Evolutionary conservation across 192 early-diverging fungal species (phyloP), one percentile per base, ranked within the genome.

Genomic region (Coemansia nantahalensis): DNA sequence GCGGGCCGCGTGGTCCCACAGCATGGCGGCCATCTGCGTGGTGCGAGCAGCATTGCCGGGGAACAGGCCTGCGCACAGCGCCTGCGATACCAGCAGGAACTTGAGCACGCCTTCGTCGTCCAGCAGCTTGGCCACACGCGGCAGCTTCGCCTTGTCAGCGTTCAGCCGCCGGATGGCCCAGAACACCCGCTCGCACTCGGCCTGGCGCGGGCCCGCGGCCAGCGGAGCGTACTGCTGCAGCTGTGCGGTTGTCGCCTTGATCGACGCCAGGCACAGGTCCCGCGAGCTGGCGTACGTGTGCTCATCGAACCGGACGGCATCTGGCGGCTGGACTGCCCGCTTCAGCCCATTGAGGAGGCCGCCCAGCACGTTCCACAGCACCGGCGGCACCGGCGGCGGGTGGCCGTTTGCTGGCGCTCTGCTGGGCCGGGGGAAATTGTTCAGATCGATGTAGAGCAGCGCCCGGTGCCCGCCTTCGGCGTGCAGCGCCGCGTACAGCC

Each of bases 281-380:
- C 26, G 14, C 5, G 64, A 59, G 8, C 36, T 1, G 23, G 5
- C 26, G 2, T 22, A 24, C n/a, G 33, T 26, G 28, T 21, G 26
- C 39, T 15, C 23, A 11, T 41, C 22, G 16, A 18, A 45, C 6
- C 9, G 22, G 12, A 6, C 23, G 14, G 28, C 5, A 6, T 39
- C 13, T 9, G 5, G 19, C 4, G 28, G 12, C 16, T 11, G 14
- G 13, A 5, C 35, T 16, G n/a, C 42, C 21, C 22, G 14, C 23
- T 30, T 15, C 16, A 54, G 32, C 5, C 33, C 13, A 5, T 22
- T 5, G 10, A 33, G 41, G 10, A 69, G 43, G 6, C 45, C 45
- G 18, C 44, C 54, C 44, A 56, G 49, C 30, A 69, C 11, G 45
- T 57, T 53, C 28, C 49, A 31, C 8, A 69, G 19, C 14, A 58